Evolutionary conservation across 1,139 yeast genomes (phyloP), one percentile per base, ranked within the genome.

Genomic region (Candida smagusa): DNA sequence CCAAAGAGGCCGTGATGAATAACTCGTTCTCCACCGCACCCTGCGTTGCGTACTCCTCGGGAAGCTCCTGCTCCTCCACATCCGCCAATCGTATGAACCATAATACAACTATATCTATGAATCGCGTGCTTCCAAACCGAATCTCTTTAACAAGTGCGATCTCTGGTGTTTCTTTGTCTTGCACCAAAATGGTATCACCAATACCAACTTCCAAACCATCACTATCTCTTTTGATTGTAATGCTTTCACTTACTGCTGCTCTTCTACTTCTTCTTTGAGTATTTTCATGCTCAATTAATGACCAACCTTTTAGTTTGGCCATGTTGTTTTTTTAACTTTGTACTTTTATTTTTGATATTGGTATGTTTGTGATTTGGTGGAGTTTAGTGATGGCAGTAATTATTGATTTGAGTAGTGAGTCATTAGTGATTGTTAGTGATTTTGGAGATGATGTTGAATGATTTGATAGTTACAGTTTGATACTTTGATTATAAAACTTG

Each of bases 141-240:
- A 75, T 66, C 19, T 72, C 75, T 31, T 61, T 61, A 22, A 75
- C 59, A 11, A 73, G 45, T 1, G 63, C 76, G n/a, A 66, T 41
- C 25, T 58, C 65, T 37, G 37, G 40, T 46, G 32, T 40, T 7
- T 35, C 50, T 22, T 28, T 27, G 30, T 52, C 52, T 28, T 52
- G 49, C 1, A 67, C 58, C 4, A 65, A 43, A 0, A 74, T 43
- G 19, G 64, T 52, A 42, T 69, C 75, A 1, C 80, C 79, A n/a
- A 52, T 60, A 31, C 54, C 57, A 12, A 74, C 37, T 37, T 58
- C 63, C 21, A 70, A 45, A 3, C 59, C 65, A 48, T 74, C 80
- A 7, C 39, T 37, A 3, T 54, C 57, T 36, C 72, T 49, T 24
- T 44, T 46, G 7, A 68, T 43, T 4, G 47, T 45, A 19, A 64